These are phyloP conservation scores for Lachnum nothofagi DNA, from an alignment of 2,329 filamentous ascomycete species.

Conservation along the genomic window DNA sequence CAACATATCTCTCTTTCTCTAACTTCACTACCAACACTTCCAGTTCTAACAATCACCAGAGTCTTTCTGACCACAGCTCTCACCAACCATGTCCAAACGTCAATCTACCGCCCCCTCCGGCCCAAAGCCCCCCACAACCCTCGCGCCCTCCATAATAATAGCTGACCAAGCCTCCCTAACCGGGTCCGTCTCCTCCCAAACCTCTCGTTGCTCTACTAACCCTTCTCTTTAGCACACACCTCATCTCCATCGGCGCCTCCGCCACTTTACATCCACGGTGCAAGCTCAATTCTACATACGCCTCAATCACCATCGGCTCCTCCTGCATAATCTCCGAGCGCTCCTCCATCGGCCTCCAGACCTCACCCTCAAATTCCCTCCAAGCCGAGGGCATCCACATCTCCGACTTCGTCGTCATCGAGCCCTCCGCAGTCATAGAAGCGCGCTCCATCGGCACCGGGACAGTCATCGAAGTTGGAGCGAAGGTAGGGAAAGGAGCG, in stretches of 20 bases:
- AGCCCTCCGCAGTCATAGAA: constrained; percentile 45
- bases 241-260: constrained; percentile 71
- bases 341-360: constrained; percentile 50
- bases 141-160: constrained; percentile 56
- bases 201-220: too few relatives aligned
- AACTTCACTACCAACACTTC: too few relatives aligned
- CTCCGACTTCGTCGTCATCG: constrained; percentile 58
- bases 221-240: too few relatives aligned
- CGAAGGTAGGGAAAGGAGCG: constrained; percentile 54
- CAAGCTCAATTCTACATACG: constrained; percentile 70
- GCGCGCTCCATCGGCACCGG: constrained; percentile 42
- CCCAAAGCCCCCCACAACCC: constrained; percentile 56
- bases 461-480: constrained; percentile 51
- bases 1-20: too few relatives aligned
- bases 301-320: constrained; percentile 74
- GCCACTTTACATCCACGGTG: constrained; percentile 82
- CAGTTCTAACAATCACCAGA: too few relatives aligned
- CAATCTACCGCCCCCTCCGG: constrained; percentile 48
- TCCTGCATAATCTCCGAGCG: constrained; percentile 78
- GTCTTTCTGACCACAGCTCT: neutral
- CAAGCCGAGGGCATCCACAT: constrained; percentile 44
- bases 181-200: too few relatives aligned
- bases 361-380: too few relatives aligned
- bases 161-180: constrained; percentile 58
- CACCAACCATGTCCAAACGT: constrained; percentile 24